Evolutionary conservation across 495 filamentous ascomycete species (phyloP), one percentile per base, ranked within the genome.

Genomic region (Talaromyces wortmannii): DNA sequence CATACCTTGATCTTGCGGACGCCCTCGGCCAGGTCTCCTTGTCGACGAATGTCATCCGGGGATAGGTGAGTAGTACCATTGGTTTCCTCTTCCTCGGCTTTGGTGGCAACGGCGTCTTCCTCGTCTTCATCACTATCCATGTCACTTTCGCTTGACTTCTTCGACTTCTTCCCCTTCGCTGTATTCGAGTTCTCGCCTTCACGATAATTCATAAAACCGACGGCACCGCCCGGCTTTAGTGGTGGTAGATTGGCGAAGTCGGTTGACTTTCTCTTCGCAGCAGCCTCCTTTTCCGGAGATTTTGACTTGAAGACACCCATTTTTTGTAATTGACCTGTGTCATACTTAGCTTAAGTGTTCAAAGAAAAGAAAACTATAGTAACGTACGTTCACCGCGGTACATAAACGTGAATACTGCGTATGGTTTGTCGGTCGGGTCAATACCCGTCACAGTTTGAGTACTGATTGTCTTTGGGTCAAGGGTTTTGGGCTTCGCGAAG

Each of bases 371-470:
- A 31, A 31, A 45, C 56, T 42, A 30, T 18, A 13, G 49, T 10
- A 45, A 82, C 91, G 78, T 75, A 96, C 94, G 85, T 69, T 96
- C 89, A 65, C 95, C 94, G 53, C 94, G 83, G 66, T 99, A 99
- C 76, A 97, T 89, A 66, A 99, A 99, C 5, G 95, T 96, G 67
- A 99, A 99, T 10, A 88, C 86, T 2, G 94, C 94, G 73, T 96
- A 99, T 13, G 95, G 95, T 68, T 90, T 90, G 53, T 97, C 91
- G 23, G 91, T 89, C 0, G 88, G 85, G 69, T 99, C 94, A 59
- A 99, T 95, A n/a, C 94, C 94, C 18, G 92, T 97, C 15, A 99
- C 94, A 0, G 92, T 97, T 71, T 99, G 94, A 0, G 95, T 97
- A 62, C 91, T 96, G 64, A 99, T 97, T 7, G 88, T 87, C 71